phyloP scores from a whole-genome alignment of 257 asterid species.

The Solanum etuberosum region DNA sequence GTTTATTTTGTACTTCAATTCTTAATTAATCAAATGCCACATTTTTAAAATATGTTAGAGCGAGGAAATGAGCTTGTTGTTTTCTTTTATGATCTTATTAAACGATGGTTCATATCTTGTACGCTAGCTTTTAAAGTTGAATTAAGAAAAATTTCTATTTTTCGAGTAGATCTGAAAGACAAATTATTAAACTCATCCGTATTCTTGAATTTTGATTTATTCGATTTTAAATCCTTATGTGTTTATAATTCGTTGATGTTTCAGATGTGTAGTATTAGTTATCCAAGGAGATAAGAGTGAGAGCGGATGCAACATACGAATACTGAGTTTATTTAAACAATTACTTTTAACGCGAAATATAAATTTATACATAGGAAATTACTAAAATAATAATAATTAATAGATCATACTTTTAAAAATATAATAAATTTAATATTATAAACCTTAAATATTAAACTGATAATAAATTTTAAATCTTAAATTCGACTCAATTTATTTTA shows the following conservation, averaged over 20 bases:
- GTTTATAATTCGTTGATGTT: neutral
- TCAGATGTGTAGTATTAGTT: neutral
- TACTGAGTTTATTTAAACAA: too few species aligned
- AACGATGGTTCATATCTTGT: neutral
- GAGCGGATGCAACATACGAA: neutral
- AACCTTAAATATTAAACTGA: neutral
- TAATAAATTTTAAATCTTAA: too few species aligned
- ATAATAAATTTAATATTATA: too few species aligned
- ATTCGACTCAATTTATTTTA: too few species aligned
- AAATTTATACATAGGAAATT: too few species aligned
- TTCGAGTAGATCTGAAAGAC: neutral
- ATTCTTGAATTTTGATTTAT: neutral
- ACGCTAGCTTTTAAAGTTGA: neutral
- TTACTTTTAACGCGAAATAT: too few species aligned
- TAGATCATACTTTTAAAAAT: too few species aligned
- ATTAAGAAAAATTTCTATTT: neutral
- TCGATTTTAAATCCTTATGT: neutral
- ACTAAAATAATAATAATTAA: too few species aligned
- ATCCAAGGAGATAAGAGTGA: neutral
- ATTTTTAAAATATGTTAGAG: neutral
- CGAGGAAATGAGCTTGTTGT: neutral
- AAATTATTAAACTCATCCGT: neutral
- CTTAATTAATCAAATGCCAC: neutral
- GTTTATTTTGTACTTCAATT: slow-evolving; percentile 1
- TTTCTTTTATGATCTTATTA: neutral